Evolutionary conservation across 345 rosid genomes (phyloP).

Genomic region (Jatropha curcas): DNA sequence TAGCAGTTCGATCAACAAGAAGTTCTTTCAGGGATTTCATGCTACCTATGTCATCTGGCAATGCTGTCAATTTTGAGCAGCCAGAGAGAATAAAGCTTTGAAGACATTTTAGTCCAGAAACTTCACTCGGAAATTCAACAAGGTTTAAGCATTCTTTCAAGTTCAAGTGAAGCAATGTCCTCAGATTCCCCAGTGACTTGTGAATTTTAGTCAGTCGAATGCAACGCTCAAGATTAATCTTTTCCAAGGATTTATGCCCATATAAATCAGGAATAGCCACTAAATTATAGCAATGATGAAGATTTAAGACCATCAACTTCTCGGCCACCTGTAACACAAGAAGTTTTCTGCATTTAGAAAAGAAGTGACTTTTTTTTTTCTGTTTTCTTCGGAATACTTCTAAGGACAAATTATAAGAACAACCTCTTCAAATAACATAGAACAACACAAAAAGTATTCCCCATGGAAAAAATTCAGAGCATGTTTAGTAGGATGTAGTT

Average conservation of each 20-base stretch:
- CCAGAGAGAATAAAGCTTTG: conserved; percentile 41
- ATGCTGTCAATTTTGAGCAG: conserved; percentile 36
- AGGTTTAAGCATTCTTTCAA: conserved; percentile 40
- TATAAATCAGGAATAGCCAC: conserved; percentile 46
- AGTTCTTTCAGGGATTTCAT: conserved; percentile 53
- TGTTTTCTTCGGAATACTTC: neutral
- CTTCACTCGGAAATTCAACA: conserved; percentile 40
- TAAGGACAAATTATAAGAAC: neutral
- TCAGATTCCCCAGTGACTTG: conserved; percentile 38
- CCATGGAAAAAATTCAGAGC: too few species aligned
- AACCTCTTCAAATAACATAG: neutral
- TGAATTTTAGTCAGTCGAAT: conserved; percentile 31
- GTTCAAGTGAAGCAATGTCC: conserved; percentile 39
- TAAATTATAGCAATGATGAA: conserved; percentile 37
- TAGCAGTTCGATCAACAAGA: conserved; percentile 40
- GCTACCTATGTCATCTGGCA: conserved; percentile 41
- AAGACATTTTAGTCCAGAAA: conserved; percentile 43
- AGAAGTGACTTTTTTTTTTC: neutral
- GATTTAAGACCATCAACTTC: conserved; percentile 48
- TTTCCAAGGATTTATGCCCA: conserved; percentile 34
- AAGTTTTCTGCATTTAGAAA: neutral
- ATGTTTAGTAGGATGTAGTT: too few species aligned
- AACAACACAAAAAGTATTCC: too few species aligned
- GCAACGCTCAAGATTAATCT: conserved; percentile 42
- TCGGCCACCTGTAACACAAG: conserved; percentile 31